phyloP scores from a whole-genome alignment of 805 yeast species.

The Yarrowia divulgata region DNA sequence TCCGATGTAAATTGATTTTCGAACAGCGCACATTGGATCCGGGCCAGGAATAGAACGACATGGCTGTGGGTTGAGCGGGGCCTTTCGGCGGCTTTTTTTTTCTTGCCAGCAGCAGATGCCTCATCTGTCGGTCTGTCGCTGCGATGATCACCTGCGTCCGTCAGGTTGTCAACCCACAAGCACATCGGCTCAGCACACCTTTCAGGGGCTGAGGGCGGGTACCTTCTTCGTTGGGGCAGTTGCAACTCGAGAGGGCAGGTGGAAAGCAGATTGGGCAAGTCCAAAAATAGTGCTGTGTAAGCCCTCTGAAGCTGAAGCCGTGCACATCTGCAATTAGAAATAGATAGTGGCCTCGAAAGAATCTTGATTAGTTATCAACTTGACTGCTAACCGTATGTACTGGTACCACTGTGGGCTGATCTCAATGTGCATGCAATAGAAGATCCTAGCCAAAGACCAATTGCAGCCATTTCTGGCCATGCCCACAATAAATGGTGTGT shows the following conservation, averaged over 20 bases:
- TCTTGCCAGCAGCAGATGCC: not conserved
- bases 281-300: constrained; percentile 1
- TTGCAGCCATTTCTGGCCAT: too few relatives aligned
- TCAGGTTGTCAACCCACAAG: constrained; percentile 9
- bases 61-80: not conserved
- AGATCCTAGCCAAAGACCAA: too few relatives aligned
- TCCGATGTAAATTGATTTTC: not conserved
- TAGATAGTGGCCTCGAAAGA: too few relatives aligned
- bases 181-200: not conserved
- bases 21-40: not conserved
- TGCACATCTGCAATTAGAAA: too few relatives aligned
- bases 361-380: too few relatives aligned
- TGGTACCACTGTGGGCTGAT: too few relatives aligned
- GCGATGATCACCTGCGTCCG: constrained; percentile 23
- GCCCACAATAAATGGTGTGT: too few relatives aligned
- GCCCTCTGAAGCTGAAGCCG: not conserved
- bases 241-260: not conserved
- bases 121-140: constrained; percentile 7
- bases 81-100: too few relatives aligned
- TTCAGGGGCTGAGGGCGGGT: constrained; percentile 7
- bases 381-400: too few relatives aligned
- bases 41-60: constrained; percentile 23
- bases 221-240: not conserved
- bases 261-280: not conserved
- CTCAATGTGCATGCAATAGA: too few relatives aligned